Evolutionary conservation across 208 protist species (phyloP), one percentile per base, ranked within the genome.

Genomic region (Leishmania gerbilli): DNA sequence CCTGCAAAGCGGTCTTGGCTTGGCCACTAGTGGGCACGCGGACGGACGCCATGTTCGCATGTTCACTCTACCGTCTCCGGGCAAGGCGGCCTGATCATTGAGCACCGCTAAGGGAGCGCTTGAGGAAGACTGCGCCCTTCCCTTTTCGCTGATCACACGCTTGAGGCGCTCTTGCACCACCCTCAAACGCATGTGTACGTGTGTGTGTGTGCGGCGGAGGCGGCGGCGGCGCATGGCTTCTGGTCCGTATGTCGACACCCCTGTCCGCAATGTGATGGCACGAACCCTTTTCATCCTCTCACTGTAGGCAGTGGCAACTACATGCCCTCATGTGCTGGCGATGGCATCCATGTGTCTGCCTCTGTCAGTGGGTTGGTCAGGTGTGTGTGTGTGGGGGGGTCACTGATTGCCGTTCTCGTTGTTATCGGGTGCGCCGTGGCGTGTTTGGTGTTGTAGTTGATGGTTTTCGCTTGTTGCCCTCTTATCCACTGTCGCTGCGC

Each of bases 1-100:
- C 76, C 64, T 95, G 40, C 87, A 90, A 56, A 81, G 89, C 49
- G 91, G 93, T 9, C 64, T 85, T 31, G 91, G 90, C 15, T 69
- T 96, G 27, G 91, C 90, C n/a, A 92, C 91, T 17, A 92, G 91
- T 76, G 93, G 91, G n/a, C 53, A 83, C 11, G 79, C 82, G 6
- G 91, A 95, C 42, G 87, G 87, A 6, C 85, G 88, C 51, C 83
- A 91, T 76, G 89, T 96, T 9, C 83, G 89, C 53, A 84, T 96
- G 53, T 94, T 93, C 75, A 71, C 82, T 31, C 72, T 96, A 79
- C 76, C 49, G 74, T 24, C 56, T 34, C 40, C 55, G 3, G 40
- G 72, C 17, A 71, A 79, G 56, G 71, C 65, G 1, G 71, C 71
- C 3, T 86, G 81, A 71, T 31, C 45, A 21, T 21, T 53, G 71